A percentile compares a stretch with the other conserved stretches of the same genome.
Evolutionary conservation across 495 filamentous ascomycete species (phyloP).

Genomic region (Penicillium riverlandense): DNA sequence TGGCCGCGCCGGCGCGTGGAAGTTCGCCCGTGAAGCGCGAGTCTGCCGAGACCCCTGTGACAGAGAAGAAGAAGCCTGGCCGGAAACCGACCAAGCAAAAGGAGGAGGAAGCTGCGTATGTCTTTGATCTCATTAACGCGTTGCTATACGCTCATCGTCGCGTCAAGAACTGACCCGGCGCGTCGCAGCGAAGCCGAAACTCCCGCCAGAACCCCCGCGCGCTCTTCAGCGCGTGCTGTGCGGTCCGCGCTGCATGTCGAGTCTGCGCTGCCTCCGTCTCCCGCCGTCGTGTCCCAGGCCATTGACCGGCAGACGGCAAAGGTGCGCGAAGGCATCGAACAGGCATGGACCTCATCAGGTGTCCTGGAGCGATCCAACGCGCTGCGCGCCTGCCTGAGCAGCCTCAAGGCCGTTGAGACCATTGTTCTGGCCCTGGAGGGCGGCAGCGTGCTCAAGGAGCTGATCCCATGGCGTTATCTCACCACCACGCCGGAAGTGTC

Average conservation of each 20-base stretch:
- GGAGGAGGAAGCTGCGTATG: slow-evolving; percentile 41
- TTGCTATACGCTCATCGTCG: not conserved
- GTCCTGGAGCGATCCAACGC: slow-evolving; percentile 40
- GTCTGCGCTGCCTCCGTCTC: slow-evolving; percentile 64
- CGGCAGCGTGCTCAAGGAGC: slow-evolving; percentile 34
- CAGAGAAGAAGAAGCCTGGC: slow-evolving; percentile 24
- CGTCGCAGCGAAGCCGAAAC: slow-evolving; percentile 1
- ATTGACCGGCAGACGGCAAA: slow-evolving; percentile 68
- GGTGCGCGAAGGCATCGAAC: slow-evolving; percentile 45
- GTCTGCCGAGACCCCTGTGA: slow-evolving; percentile 19
- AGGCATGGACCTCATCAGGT: slow-evolving; percentile 35
- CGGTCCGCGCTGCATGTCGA: slow-evolving; percentile 43
- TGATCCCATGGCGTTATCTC: slow-evolving; percentile 57
- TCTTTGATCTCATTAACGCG: not conserved
- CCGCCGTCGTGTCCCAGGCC: slow-evolving; percentile 70
- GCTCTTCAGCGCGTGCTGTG: slow-evolving; percentile 17
- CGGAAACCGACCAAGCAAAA: slow-evolving; percentile 33
- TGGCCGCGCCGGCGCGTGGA: slow-evolving; percentile 38
- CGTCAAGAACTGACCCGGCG: not conserved
- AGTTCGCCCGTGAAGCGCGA: slow-evolving; percentile 74
- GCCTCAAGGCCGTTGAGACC: slow-evolving; percentile 57
- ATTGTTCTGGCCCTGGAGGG: slow-evolving; percentile 57
- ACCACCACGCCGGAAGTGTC: slow-evolving; percentile 60
- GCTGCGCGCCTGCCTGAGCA: slow-evolving; percentile 56
- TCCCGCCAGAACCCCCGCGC: slow-evolving; percentile 1